Evolutionary conservation across 495 filamentous ascomycete genomes (phyloP).

Genomic region (Aspergillus funiculosus): DNA sequence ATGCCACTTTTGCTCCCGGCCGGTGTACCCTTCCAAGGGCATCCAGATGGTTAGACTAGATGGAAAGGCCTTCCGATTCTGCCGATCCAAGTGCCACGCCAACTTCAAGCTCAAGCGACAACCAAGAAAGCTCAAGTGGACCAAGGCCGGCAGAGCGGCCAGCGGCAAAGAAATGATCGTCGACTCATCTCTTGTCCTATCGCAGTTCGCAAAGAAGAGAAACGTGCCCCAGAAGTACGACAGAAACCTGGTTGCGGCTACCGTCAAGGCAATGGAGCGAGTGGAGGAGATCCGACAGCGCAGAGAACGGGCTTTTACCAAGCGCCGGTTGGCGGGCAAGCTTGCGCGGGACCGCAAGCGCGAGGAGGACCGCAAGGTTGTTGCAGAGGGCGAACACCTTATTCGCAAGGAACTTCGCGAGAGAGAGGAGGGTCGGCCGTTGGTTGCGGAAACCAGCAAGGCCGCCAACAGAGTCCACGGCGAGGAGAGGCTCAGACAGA

Average conservation of each 20-base stretch:
- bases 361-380: conserved; percentile 75
- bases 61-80: conserved; percentile 47
- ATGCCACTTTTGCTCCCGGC: conserved; percentile 80
- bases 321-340: conserved; percentile 85
- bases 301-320: conserved; percentile 86
- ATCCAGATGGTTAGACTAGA: conserved; percentile 68
- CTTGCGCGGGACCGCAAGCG: conserved; percentile 63
- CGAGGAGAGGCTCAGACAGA: conserved; percentile 54
- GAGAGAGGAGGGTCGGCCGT: conserved; percentile 38
- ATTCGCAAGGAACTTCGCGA: conserved; percentile 46
- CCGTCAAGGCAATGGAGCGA: conserved; percentile 85
- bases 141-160: conserved; percentile 66
- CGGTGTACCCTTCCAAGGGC: conserved; percentile 81
- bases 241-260: conserved; percentile 79
- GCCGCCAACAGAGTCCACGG: conserved; percentile 29
- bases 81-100: conserved; percentile 88
- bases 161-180: conserved; percentile 89
- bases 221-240: conserved; percentile 95
- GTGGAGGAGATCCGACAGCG: conserved; percentile 78
- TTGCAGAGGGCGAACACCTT: conserved; percentile 86
- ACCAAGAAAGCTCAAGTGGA: conserved; percentile 81
- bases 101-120: conserved; percentile 99
- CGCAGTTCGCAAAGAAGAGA: conserved; percentile 82
- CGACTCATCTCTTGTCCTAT: conserved; percentile 86
- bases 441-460: conserved; percentile 28